These are phyloP conservation scores for Metschnikowia chrysomelidarum DNA, from an alignment of 805 yeast genomes.

Conservation along the genomic window DNA sequence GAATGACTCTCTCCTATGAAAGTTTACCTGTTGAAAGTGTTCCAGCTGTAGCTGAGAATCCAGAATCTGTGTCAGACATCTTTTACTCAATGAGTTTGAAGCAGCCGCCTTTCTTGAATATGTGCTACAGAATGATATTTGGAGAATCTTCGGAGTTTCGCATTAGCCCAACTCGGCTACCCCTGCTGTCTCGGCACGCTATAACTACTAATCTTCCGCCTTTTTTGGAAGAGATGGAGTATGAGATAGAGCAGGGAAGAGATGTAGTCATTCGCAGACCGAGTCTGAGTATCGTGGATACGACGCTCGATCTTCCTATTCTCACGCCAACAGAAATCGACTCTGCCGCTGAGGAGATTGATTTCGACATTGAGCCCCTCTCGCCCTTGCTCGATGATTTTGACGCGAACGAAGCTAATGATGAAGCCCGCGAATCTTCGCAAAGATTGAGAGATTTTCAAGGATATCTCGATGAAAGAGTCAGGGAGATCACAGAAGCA, in stretches of 20 bases:
- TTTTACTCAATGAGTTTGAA: conserved; percentile 5
- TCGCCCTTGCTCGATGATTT: conserved; percentile 10
- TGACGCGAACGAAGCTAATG: neutral
- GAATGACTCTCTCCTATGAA: neutral
- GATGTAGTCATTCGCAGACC: conserved; percentile 11
- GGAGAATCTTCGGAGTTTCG: conserved; percentile 3
- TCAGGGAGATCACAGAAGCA: conserved; percentile 1
- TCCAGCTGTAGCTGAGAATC: neutral
- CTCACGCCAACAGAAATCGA: neutral
- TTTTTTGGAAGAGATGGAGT: conserved; percentile 7
- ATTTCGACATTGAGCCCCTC: conserved; percentile 8
- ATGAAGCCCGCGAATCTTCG: neutral
- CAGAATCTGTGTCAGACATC: conserved; percentile 3
- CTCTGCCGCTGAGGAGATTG: neutral
- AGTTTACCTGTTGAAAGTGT: neutral
- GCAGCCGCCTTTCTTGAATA: conserved; percentile 12
- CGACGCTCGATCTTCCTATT: neutral
- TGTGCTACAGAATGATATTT: conserved; percentile 10
- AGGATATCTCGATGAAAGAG: conserved; percentile 12
- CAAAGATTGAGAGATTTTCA: conserved; percentile 8
- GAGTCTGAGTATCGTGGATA: conserved; percentile 12
- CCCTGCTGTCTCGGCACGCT: conserved; percentile 13
- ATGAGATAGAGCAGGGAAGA: conserved; percentile 19
- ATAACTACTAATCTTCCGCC: conserved; percentile 8
- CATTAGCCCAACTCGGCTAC: conserved; percentile 5